A percentile compares a stretch with the other conserved stretches of the same genome.
These are phyloP conservation scores for Botrytis aclada DNA, from an alignment of 2,329 filamentous ascomycete species.

Conservation along the genomic window DNA sequence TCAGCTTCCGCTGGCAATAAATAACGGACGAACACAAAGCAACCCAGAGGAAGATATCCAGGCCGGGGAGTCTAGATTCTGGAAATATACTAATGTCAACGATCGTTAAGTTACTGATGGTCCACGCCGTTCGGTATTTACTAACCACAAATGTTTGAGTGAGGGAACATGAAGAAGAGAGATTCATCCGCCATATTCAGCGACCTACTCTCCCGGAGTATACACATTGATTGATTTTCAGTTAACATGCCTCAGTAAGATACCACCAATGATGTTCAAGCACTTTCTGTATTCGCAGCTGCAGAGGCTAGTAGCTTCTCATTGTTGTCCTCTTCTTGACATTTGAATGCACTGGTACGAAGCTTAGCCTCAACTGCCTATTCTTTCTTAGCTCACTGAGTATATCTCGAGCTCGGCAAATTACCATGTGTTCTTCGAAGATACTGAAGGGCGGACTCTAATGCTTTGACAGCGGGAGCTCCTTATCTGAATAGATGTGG, in stretches of 20 bases:
- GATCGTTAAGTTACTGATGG: too few species aligned
- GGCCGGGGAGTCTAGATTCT: too few species aligned
- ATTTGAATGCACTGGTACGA: constrained; percentile 27
- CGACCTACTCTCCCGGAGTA: constrained; percentile 34
- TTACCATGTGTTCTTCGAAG: not conserved
- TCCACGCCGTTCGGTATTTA: too few species aligned
- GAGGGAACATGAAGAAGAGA: too few species aligned
- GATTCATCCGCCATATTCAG: constrained; percentile 18
- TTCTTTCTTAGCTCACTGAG: not conserved
- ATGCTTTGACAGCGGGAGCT: too few species aligned
- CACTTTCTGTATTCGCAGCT: constrained; percentile 31
- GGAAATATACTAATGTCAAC: too few species aligned
- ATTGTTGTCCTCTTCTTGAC: constrained; percentile 37
- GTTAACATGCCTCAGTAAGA: constrained; percentile 33
- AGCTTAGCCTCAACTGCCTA: not conserved
- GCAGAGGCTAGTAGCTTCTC: constrained; percentile 34
- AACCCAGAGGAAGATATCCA: too few species aligned
- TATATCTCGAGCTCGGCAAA: not conserved
- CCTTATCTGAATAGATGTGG: too few species aligned
- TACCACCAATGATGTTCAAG: constrained; percentile 28
- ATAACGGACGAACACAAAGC: too few species aligned
- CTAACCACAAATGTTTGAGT: rapidly evolving
- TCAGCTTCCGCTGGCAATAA: too few species aligned
- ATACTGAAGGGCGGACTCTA: too few species aligned
- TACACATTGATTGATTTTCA: constrained; percentile 38